Percentiles rank a stretch among this genome's conserved stretches.
Conservation (phyloP, 2,329 filamentous ascomycete species). For the Botryotinia narcissicola region DNA sequence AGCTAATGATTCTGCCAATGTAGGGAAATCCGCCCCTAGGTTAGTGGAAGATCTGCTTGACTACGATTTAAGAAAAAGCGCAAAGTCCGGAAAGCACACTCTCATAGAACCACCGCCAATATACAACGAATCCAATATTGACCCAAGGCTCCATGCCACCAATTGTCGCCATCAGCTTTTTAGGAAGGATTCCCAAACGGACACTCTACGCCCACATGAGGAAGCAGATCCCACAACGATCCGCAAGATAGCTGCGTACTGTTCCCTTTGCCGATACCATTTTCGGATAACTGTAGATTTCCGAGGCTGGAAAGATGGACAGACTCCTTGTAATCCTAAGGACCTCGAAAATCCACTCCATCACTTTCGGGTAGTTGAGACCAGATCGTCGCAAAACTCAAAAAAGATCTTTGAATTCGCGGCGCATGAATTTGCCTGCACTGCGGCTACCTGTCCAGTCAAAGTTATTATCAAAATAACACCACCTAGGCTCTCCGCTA, state of each 20-base stretch:
- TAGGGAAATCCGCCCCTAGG: slow-evolving; percentile 52
- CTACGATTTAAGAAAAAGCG: slow-evolving; percentile 42
- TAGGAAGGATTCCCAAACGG: slow-evolving; percentile 54
- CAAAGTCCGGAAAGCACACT: slow-evolving; percentile 44
- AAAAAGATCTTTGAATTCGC: slow-evolving; percentile 41
- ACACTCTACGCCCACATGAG: slow-evolving; percentile 43
- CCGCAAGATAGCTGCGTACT: slow-evolving; percentile 60
- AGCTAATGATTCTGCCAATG: slow-evolving; percentile 11
- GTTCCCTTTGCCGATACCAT: slow-evolving; percentile 60
- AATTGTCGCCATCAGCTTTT: slow-evolving; percentile 61
- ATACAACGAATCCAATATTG: slow-evolving; percentile 39
- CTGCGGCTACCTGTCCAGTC: slow-evolving; percentile 54
- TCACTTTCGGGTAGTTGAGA: slow-evolving; percentile 51
- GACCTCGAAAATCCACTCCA: slow-evolving; percentile 56
- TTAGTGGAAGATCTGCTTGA: slow-evolving; percentile 46
- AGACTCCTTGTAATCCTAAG: slow-evolving; percentile 35
- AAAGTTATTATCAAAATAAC: slow-evolving; percentile 51
- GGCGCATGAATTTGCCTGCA: slow-evolving; percentile 56
- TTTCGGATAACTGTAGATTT: slow-evolving; percentile 57
- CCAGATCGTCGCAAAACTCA: slow-evolving; percentile 40
- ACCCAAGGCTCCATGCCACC: slow-evolving; percentile 36
- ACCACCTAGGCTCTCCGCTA: slow-evolving; percentile 50
- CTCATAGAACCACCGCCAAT: slow-evolving; percentile 57
- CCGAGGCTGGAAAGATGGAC: slow-evolving; percentile 40
- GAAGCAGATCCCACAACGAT: slow-evolving; percentile 41